Conservation (phyloP, 176 grass and related monocot genomes). For the Musa acuminata region DNA sequence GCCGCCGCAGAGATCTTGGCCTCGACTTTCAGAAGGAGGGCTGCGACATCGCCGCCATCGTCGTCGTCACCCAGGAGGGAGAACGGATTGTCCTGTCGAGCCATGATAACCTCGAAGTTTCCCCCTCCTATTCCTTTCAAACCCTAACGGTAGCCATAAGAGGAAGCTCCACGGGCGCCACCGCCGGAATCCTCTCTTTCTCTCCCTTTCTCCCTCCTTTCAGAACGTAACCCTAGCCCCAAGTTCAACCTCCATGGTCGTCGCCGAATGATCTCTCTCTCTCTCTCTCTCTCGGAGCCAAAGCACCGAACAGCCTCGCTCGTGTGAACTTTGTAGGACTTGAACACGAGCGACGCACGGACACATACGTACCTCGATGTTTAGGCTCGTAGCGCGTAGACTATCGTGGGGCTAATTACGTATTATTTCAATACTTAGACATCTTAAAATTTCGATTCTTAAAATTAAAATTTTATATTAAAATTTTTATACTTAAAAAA, state of each 20-base stretch:
- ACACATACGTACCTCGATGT: too few relatives aligned
- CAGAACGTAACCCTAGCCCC: background rate
- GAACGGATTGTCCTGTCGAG: constrained; percentile 7
- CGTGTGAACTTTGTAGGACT: too few relatives aligned
- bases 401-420: too few relatives aligned
- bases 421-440: too few relatives aligned
- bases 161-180: background rate
- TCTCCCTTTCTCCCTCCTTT: background rate
- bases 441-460: too few relatives aligned
- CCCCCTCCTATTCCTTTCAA: background rate
- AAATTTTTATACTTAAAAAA: too few relatives aligned
- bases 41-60: background rate
- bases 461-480: too few relatives aligned
- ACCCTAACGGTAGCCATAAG: background rate
- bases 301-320: background rate
- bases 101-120: background rate
- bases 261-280: background rate
- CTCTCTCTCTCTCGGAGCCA: background rate
- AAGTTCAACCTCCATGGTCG: background rate
- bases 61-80: constrained; percentile 5
- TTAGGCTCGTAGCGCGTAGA: too few relatives aligned
- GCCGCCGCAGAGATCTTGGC: background rate
- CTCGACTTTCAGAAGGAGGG: constrained; percentile 8
- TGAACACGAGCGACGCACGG: too few relatives aligned
- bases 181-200: background rate